Evolutionary conservation across 495 filamentous ascomycete genomes (phyloP).

Genomic region (Bryoglossum gracile): DNA sequence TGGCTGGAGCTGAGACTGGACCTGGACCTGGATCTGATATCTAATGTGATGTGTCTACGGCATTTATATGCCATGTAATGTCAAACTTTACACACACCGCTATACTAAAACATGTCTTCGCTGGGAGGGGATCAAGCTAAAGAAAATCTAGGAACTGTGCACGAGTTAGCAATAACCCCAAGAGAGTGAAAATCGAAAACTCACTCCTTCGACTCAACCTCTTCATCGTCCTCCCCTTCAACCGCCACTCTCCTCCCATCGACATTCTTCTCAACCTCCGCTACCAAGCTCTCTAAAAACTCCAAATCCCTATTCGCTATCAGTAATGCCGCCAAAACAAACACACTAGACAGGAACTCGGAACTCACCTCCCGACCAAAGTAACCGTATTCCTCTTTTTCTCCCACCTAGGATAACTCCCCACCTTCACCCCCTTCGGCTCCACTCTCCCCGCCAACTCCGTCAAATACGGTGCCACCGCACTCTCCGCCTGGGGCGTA

Average conservation of each 20-base stretch:
- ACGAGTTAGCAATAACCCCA: conserved; percentile 18
- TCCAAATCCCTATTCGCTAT: conserved; percentile 33
- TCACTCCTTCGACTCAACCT: conserved; percentile 9
- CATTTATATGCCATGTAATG: too few species aligned
- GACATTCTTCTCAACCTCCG: conserved; percentile 41
- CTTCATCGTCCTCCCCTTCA: conserved; percentile 41
- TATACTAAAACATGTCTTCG: too few species aligned
- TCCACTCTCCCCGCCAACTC: conserved; percentile 65
- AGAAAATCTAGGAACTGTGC: conserved; percentile 3
- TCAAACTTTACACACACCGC: too few species aligned
- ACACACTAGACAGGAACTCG: too few species aligned
- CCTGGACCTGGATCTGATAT: too few species aligned
- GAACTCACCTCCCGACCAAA: conserved; percentile 58
- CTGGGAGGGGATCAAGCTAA: too few species aligned
- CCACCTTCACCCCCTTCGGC: conserved; percentile 79
- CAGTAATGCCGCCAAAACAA: background rate
- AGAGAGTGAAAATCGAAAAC: too few species aligned
- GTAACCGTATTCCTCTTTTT: conserved; percentile 87
- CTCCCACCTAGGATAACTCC: conserved; percentile 90
- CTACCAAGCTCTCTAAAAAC: conserved; percentile 42
- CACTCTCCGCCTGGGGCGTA: conserved; percentile 80
- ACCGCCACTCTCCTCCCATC: conserved; percentile 34
- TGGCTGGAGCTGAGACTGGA: too few species aligned
- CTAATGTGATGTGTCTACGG: too few species aligned
- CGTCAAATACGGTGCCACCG: conserved; percentile 73